Evolutionary conservation across 768 basidiomycete genomes (phyloP).

Genomic region (Suillus cothurnatus): DNA sequence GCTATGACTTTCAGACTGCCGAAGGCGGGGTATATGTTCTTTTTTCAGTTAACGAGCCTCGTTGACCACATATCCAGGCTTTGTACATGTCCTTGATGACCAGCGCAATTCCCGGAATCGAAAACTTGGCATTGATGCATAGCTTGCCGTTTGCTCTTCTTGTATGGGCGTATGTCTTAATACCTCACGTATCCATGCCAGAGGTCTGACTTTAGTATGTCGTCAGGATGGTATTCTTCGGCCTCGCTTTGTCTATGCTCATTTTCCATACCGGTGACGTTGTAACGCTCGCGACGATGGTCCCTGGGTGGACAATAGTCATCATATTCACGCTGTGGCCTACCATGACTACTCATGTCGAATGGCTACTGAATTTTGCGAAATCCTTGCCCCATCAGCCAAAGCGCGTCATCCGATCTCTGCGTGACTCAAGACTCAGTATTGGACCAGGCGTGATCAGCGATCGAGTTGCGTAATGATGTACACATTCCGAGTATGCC

Average conservation of each 20-base stretch:
- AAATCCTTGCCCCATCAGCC: neutral
- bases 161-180: slow-evolving; percentile 31
- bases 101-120: slow-evolving; percentile 23
- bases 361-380: neutral
- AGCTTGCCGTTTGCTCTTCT: slow-evolving; percentile 37
- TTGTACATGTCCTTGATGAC: slow-evolving; percentile 23
- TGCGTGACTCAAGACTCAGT: neutral
- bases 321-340: slow-evolving; percentile 26
- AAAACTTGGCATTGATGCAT: slow-evolving; percentile 34
- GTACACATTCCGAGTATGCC: neutral
- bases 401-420: neutral
- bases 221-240: slow-evolving; percentile 31
- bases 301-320: slow-evolving; percentile 19
- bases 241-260: slow-evolving; percentile 24
- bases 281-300: slow-evolving; percentile 16
- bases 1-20: slow-evolving; percentile 21
- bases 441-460: neutral
- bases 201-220: neutral
- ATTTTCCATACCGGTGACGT: slow-evolving; percentile 25
- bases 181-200: neutral
- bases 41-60: slow-evolving; percentile 14
- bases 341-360: neutral
- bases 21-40: slow-evolving; percentile 22
- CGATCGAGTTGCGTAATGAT: neutral
- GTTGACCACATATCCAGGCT: slow-evolving; percentile 14